Evolutionary conservation across 805 yeast genomes (phyloP).

Genomic region (Allodekkera sacchari): DNA sequence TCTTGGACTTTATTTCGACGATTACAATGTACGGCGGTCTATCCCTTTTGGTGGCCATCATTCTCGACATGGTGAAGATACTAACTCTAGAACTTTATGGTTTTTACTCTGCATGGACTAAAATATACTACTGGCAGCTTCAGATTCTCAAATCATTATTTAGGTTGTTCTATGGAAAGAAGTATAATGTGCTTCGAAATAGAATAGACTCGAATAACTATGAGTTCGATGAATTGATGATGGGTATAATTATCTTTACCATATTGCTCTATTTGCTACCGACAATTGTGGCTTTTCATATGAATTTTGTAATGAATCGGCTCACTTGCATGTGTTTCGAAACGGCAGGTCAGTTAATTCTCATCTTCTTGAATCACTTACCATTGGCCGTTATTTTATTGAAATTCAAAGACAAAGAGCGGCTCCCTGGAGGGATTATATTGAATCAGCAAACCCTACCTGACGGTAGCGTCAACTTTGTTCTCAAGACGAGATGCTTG

Average conservation of each 20-base stretch:
- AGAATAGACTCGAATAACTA: slow-evolving; percentile 82
- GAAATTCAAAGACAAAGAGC: slow-evolving; percentile 68
- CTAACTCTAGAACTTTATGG: slow-evolving; percentile 65
- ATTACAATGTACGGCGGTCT: slow-evolving; percentile 39
- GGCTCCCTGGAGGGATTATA: slow-evolving; percentile 50
- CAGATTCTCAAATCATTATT: slow-evolving; percentile 63
- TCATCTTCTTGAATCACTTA: slow-evolving; percentile 68
- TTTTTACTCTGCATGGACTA: slow-evolving; percentile 72
- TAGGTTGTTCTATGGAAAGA: slow-evolving; percentile 82
- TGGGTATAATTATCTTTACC: slow-evolving; percentile 86
- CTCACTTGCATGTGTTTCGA: slow-evolving; percentile 39
- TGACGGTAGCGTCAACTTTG: slow-evolving; percentile 11
- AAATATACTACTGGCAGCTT: slow-evolving; percentile 70
- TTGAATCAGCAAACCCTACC: no score
- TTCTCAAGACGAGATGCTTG: slow-evolving; percentile 19
- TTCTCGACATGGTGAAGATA: slow-evolving; percentile 56
- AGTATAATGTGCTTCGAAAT: slow-evolving; percentile 72
- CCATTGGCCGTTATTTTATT: slow-evolving; percentile 80
- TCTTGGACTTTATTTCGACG: slow-evolving; percentile 9
- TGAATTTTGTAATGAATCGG: slow-evolving; percentile 58
- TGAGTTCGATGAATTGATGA: slow-evolving; percentile 74
- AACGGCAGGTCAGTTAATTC: slow-evolving; percentile 46
- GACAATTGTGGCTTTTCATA: slow-evolving; percentile 78
- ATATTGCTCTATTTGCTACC: slow-evolving; percentile 73
- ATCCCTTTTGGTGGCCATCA: slow-evolving; percentile 58